phyloP scores from a whole-genome alignment of 208 protist species.

The Naegleria lovaniensis region DNA sequence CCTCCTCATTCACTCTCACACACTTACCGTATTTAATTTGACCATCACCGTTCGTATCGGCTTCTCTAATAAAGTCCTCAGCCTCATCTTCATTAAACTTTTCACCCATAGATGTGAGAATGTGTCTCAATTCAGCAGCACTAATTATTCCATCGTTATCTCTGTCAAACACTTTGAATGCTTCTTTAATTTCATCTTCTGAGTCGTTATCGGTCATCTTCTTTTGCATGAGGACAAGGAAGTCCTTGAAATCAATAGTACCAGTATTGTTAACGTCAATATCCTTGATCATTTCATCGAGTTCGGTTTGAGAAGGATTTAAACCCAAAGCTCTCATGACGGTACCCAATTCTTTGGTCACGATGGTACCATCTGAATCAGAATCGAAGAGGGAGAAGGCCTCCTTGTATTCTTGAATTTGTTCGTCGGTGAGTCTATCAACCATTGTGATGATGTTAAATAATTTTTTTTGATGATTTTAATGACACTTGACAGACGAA shows the following conservation, averaged over 20 bases:
- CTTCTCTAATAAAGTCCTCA: slow-evolving; percentile 68
- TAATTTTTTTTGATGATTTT: not conserved
- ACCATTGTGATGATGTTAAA: slow-evolving; percentile 29
- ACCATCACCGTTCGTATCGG: slow-evolving; percentile 73
- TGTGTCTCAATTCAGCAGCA: slow-evolving; percentile 79
- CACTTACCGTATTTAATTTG: slow-evolving; percentile 31
- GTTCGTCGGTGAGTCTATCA: slow-evolving; percentile 89
- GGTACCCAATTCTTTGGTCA: slow-evolving; percentile 95
- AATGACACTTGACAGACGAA: not conserved
- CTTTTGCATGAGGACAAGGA: slow-evolving; percentile 46
- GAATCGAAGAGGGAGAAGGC: slow-evolving; percentile 99
- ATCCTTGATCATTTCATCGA: slow-evolving; percentile 85
- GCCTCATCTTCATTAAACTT: not conserved
- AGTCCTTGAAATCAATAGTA: slow-evolving; percentile 76
- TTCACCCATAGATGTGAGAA: slow-evolving; percentile 80
- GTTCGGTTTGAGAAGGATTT: slow-evolving; percentile 64
- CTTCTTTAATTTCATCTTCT: slow-evolving; percentile 83
- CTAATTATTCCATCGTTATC: slow-evolving; percentile 78
- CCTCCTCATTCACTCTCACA: no score
- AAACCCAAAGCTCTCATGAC: slow-evolving; percentile 95
- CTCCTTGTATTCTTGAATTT: slow-evolving; percentile 99
- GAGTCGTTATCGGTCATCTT: slow-evolving; percentile 75
- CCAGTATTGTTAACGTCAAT: slow-evolving; percentile 77
- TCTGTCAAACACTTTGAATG: slow-evolving; percentile 84
- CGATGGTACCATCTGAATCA: slow-evolving; percentile 96